phyloP scores from a whole-genome alignment of 2,329 filamentous ascomycete genomes.

The Berkeleyomyces rouxiae region DNA sequence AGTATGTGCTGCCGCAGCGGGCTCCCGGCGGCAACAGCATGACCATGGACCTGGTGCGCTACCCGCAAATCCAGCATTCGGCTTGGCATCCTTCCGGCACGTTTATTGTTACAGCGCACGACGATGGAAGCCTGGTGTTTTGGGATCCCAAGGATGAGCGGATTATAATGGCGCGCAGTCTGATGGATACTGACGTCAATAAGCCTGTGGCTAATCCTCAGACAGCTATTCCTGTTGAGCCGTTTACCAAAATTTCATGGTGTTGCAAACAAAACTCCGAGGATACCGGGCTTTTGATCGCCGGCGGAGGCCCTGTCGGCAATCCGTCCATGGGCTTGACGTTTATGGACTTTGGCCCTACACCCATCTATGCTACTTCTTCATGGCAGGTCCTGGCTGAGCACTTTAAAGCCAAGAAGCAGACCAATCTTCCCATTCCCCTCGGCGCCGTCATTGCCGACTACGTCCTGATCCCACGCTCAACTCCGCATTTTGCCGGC shows the following conservation, averaged over 20 bases:
- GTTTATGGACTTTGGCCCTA: slow-evolving; percentile 76
- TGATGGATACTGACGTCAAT: slow-evolving; percentile 59
- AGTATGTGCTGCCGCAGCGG: slow-evolving; percentile 66
- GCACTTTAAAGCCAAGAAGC: slow-evolving; percentile 64
- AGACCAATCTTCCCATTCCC: slow-evolving; percentile 57
- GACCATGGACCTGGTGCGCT: slow-evolving; percentile 43
- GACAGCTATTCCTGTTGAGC: slow-evolving; percentile 47
- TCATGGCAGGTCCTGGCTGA: slow-evolving; percentile 68
- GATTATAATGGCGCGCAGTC: slow-evolving; percentile 64
- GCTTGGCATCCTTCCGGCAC: slow-evolving; percentile 92
- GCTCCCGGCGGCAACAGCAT: slow-evolving; percentile 67
- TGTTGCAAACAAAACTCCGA: slow-evolving; percentile 90
- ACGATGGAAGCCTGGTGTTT: slow-evolving; percentile 80
- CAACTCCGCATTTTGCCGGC: slow-evolving; percentile 71
- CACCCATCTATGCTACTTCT: slow-evolving; percentile 80
- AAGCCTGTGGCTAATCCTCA: slow-evolving; percentile 38
- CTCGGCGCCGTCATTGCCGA: slow-evolving; percentile 60
- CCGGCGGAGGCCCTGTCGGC: slow-evolving; percentile 58
- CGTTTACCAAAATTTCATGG: slow-evolving; percentile 69
- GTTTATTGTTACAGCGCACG: slow-evolving; percentile 71
- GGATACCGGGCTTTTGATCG: slow-evolving; percentile 75
- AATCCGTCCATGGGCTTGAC: slow-evolving; percentile 60
- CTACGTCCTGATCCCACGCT: slow-evolving; percentile 68
- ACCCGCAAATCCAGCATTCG: slow-evolving; percentile 63
- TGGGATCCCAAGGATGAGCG: slow-evolving; percentile 88